phyloP scores from a whole-genome alignment of 1,139 yeast species.

The Sugiyamaella grinbergsii region DNA sequence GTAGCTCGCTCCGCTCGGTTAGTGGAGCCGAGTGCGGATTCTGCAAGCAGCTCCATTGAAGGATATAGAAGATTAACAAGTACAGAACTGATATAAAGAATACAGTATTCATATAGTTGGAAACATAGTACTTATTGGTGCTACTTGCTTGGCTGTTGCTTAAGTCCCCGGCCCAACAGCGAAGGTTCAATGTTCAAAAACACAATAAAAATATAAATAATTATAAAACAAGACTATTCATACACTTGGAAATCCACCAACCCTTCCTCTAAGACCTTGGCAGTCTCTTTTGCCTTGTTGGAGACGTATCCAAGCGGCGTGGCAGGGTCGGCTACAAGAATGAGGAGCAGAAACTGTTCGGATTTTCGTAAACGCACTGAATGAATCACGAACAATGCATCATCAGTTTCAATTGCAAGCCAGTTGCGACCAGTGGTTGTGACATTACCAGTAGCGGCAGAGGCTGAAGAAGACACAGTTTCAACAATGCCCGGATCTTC shows the following conservation, averaged over 20 bases:
- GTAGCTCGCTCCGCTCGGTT: too few relatives aligned
- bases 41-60: too few relatives aligned
- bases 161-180: too few relatives aligned
- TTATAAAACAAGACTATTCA: slow-evolving; percentile 1
- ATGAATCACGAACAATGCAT: slow-evolving; percentile 34
- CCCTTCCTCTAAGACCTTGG: slow-evolving; percentile 33
- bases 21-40: too few relatives aligned
- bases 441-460: too few relatives aligned
- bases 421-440: slow-evolving; percentile 25
- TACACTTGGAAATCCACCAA: slow-evolving; percentile 32
- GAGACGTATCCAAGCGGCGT: slow-evolving; percentile 36
- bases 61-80: too few relatives aligned
- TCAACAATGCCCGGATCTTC: slow-evolving; percentile 6
- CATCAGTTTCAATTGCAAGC: slow-evolving; percentile 35
- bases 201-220: slow-evolving; percentile 1
- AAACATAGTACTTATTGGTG: too few relatives aligned
- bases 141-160: too few relatives aligned
- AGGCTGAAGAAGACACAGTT: background rate
- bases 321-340: slow-evolving; percentile 36
- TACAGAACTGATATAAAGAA: too few relatives aligned
- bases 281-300: slow-evolving; percentile 34
- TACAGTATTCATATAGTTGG: too few relatives aligned
- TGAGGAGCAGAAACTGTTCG: slow-evolving; percentile 31
- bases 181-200: too few relatives aligned
- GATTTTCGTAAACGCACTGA: slow-evolving; percentile 26